Base-by-base conservation (phyloP, 83 land plant species). In the Diphasiastrum complanatum region DNA sequence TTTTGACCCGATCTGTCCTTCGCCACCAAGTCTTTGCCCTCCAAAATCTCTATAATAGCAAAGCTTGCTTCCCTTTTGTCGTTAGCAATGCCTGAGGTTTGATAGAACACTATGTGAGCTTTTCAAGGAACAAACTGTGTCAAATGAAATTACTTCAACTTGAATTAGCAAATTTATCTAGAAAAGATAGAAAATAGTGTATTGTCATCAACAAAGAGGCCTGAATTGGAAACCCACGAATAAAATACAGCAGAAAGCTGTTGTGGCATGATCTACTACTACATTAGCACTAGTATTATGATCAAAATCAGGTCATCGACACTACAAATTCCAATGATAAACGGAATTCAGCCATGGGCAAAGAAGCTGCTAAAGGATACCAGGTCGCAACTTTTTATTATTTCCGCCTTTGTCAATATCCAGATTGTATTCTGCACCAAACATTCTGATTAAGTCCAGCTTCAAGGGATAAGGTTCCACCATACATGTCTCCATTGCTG, bases 1-100 rank as follows among this genome's bases (percentile, higher is more conserved):
- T n/a, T n/a, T n/a, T n/a, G n/a, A 71, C 74, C 74, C 41, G 69
- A 54, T 40, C 40, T 63, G 38, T 71, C 74, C 56, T 71, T 71
- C 5, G 62, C 40, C 46, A 38, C 59, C 61, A 71, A 56, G 30
- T 71, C 41, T 47, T 47, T 71, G 1, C 69, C 68, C 24, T 71
- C 74, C 34, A 71, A 12, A 20, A 71, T 64, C 74, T 71, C 74
- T 52, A 71, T 18, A 22, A 71, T 71, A 5, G 62, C 70, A 64
- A 65, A 71, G 16, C 61, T 64, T 19, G 45, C 61, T 38, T 48
- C 66, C 60, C 45, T 61, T 2, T 5, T 14, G 5, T 61, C 64
- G 16, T 63, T 45, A 4, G 46, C 16, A 41, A 4, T 61, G 2
- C 52, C 66, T 63, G 66, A 35, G 32, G 5, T 6, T 29, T 55